Conservation (phyloP, 768 basidiomycete species). For the Polyporus arcularius region DNA sequence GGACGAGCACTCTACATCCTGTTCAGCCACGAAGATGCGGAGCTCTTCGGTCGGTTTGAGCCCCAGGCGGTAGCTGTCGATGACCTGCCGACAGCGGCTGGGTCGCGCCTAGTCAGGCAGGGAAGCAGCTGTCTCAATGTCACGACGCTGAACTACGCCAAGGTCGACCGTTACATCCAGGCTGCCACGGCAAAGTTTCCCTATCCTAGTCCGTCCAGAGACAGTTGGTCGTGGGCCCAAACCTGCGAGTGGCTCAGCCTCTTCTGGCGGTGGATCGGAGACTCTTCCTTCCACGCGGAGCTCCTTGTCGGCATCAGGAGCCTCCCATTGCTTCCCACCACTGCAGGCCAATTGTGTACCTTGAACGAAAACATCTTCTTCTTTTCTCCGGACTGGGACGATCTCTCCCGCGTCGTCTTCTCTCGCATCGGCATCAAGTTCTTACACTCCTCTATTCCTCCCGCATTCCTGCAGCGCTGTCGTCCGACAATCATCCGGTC, state of each 20-base stretch:
- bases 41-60: constrained; percentile 35
- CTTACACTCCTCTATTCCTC: constrained; percentile 30
- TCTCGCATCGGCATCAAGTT: constrained; percentile 36
- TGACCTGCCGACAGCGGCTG: constrained; percentile 26
- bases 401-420: constrained; percentile 28
- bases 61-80: constrained; percentile 33
- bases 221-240: not conserved
- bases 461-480: constrained; percentile 3
- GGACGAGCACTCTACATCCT: constrained; percentile 18
- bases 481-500: constrained; percentile 17
- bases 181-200: constrained; percentile 14
- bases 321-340: constrained; percentile 38
- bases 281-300: constrained; percentile 23
- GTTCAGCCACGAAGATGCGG: constrained; percentile 32
- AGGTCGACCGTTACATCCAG: not conserved
- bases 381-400: constrained; percentile 13
- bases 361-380: constrained; percentile 33
- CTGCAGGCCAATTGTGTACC: constrained; percentile 28
- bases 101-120: constrained; percentile 19
- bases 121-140: constrained; percentile 37
- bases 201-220: no score
- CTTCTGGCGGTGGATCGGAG: constrained; percentile 48
- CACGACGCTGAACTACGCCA: constrained; percentile 21
- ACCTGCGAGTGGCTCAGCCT: constrained; percentile 34
- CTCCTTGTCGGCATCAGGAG: constrained; percentile 28